phyloP scores from a whole-genome alignment of 2,329 filamentous ascomycete species.

The Pleomassaria siparia region DNA sequence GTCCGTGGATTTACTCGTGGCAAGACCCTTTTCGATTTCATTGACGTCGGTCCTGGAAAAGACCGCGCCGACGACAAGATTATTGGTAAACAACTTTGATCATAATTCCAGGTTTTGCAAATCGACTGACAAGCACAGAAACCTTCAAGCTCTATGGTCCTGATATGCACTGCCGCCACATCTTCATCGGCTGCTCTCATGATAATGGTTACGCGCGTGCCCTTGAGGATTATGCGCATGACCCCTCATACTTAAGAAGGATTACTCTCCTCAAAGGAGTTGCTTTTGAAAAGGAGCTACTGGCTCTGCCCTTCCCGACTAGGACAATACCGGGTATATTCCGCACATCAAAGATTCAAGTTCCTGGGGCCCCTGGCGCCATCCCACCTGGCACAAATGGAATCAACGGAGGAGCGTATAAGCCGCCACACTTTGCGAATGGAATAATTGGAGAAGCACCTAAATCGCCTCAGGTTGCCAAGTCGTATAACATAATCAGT shows the following conservation, averaged over 20 bases:
- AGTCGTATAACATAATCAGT: slow-evolving; percentile 3
- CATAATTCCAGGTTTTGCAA: background rate
- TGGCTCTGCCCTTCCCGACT: slow-evolving; percentile 52
- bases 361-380: background rate
- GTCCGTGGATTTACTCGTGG: slow-evolving; percentile 57
- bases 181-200: slow-evolving; percentile 61
- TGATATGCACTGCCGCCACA: slow-evolving; percentile 62
- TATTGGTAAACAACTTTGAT: slow-evolving; percentile 45
- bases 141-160: slow-evolving; percentile 57
- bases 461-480: background rate
- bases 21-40: slow-evolving; percentile 47
- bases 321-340: slow-evolving; percentile 57
- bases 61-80: slow-evolving; percentile 51
- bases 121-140: slow-evolving; percentile 43
- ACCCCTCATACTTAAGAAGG: slow-evolving; percentile 48
- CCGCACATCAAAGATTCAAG: slow-evolving; percentile 52
- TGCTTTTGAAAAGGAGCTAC: slow-evolving; percentile 57
- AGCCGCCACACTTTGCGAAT: slow-evolving; percentile 2
- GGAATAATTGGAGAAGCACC: slow-evolving; percentile 13
- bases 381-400: slow-evolving; percentile 1
- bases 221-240: slow-evolving; percentile 53
- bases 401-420: slow-evolving; percentile 4
- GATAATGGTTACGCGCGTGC: slow-evolving; percentile 57
- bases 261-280: slow-evolving; percentile 60
- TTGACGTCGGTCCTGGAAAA: slow-evolving; percentile 51